Conservation (phyloP, 2,329 filamentous ascomycete genomes). For the Seiridium cupressi region DNA sequence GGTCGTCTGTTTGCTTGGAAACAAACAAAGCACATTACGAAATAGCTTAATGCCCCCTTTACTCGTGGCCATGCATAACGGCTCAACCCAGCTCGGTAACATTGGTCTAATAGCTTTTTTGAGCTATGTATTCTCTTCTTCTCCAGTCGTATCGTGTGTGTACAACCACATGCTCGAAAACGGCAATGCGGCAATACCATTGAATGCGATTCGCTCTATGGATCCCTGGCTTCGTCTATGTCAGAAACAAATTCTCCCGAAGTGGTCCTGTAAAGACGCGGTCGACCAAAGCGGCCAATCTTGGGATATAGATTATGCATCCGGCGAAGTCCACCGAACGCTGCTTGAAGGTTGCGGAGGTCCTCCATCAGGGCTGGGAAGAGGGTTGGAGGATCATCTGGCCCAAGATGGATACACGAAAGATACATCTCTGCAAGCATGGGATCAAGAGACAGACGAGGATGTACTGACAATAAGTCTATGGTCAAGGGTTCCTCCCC, state of each 20-base stretch:
- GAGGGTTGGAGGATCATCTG: not conserved
- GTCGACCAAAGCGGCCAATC: not conserved
- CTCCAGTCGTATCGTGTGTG: constrained; percentile 9
- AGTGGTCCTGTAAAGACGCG: not conserved
- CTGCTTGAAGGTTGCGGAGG: not conserved
- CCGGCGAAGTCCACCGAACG: not conserved
- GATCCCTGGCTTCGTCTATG: constrained; percentile 21
- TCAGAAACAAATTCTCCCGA: constrained; percentile 1
- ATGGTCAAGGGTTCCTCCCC: not conserved
- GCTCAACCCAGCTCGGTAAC: too few relatives aligned
- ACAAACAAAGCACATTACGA: too few relatives aligned
- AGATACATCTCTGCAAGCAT: not conserved
- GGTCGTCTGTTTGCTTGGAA: too few relatives aligned
- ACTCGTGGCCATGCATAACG: too few relatives aligned
- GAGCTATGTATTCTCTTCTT: not conserved
- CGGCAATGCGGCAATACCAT: constrained; percentile 24
- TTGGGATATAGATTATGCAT: not conserved
- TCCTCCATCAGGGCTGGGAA: not conserved
- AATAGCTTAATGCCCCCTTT: too few relatives aligned
- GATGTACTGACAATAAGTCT: constrained; percentile 14
- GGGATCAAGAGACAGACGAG: not conserved
- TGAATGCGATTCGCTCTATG: constrained; percentile 28
- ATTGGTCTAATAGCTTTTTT: not conserved
- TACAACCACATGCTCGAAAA: constrained; percentile 24
- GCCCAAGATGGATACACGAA: not conserved